Evolutionary conservation across 2,329 filamentous ascomycete genomes (phyloP), one percentile per base, ranked within the genome.

Genomic region (Coleophoma crateriformis): DNA sequence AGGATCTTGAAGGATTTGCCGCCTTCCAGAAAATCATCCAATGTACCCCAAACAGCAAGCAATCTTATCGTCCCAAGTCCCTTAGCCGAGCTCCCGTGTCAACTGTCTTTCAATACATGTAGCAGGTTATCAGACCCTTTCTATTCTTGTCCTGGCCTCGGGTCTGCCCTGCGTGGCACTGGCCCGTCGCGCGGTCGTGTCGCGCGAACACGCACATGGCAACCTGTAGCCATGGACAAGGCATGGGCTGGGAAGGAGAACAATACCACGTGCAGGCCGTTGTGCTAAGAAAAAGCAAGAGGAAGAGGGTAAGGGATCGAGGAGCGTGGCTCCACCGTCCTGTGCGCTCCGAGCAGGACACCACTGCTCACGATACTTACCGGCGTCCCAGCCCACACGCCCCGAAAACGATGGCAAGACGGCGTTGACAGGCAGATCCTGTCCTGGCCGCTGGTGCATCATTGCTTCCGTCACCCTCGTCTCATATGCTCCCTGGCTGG

Each of bases 391-490:
- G 50, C 49, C 27, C 39, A 50, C 34, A 46, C 46, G 17, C 33
- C 41, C 27, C 22, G 6, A 27, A 27, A 10, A 27, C 27, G 27
- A 27, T 27, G 27, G 8, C 27, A 27, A 3, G 27, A 27, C 27
- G 27, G 27, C 27, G 27, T 60, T 58, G 45, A 52, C 54, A 53
- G 50, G 54, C 52, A 54, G 50, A 60, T 61, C 54, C 55, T 47
- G 43, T 54, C 49, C 53, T 54, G 47, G 50, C 53, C 55, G 50
- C 47, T 52, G 51, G 49, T 50, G 54, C 53, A 52, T 59, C 55
- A 57, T 37, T 53, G 49, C 58, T 57, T 61, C 58, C 58, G 58
- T 59, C 56, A 59, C 59, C 59, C 58, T 64, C 61, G 61, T 64
- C 60, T 64, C 60, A 62, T 58, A 51, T 62, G 33, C 34, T 47